phyloP scores from a whole-genome alignment of 208 protist species.

The Wallacemonas sp. region DNA sequence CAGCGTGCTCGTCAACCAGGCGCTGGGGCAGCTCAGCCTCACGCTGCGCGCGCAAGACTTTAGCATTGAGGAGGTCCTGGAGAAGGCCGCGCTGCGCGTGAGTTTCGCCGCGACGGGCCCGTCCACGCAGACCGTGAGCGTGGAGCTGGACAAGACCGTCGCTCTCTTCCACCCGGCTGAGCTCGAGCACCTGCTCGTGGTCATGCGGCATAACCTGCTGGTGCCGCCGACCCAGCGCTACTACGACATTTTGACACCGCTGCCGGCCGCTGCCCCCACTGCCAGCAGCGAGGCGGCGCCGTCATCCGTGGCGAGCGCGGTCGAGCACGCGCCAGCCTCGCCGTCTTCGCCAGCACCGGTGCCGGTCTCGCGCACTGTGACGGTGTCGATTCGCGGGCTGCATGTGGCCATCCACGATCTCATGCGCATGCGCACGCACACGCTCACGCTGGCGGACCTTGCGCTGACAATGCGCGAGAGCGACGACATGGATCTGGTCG shows the following conservation, averaged over 20 bases:
- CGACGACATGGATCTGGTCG: conserved; percentile 40
- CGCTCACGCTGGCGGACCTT: conserved; percentile 40
- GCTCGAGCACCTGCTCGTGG: conserved; percentile 59
- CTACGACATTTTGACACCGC: conserved; percentile 33
- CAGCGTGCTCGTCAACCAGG: conserved; percentile 48
- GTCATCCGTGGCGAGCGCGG: background rate
- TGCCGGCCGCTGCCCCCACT: background rate
- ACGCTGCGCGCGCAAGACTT: conserved; percentile 64
- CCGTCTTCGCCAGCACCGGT: background rate
- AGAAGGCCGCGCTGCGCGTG: conserved; percentile 55
- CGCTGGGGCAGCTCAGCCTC: conserved; percentile 28
- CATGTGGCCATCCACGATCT: conserved; percentile 64
- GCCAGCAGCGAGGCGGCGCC: background rate
- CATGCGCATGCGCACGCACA: conserved; percentile 66
- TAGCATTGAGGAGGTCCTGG: conserved; percentile 66
- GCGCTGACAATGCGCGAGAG: conserved; percentile 32
- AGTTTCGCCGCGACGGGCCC: conserved; percentile 26
- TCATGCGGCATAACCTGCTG: conserved; percentile 69
- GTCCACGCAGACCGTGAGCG: conserved; percentile 23
- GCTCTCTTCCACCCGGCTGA: conserved; percentile 59
- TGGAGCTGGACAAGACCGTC: conserved; percentile 60
- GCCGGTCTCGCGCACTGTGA: conserved; percentile 30
- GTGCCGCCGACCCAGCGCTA: conserved; percentile 48
- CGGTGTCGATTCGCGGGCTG: conserved; percentile 54
- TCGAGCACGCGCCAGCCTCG: background rate